These are phyloP conservation scores for Lipomyces sp. DNA, from an alignment of 805 yeast genomes.

Conservation along the genomic window DNA sequence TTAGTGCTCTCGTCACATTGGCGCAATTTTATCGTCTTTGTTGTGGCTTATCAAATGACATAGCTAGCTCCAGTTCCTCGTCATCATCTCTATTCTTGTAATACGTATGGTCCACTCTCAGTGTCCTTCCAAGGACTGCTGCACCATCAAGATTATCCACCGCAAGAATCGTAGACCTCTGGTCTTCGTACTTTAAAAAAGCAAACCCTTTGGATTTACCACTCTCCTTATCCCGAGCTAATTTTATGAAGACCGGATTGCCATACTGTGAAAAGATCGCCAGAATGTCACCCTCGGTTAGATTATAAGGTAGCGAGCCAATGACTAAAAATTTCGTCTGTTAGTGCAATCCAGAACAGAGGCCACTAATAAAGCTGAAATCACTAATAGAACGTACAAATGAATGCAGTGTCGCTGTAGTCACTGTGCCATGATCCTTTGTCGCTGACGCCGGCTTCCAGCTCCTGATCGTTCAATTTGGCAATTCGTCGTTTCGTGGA, in stretches of 20 bases:
- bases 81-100: constrained; percentile 35
- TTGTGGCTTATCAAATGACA: constrained; percentile 26
- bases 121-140: constrained; percentile 53
- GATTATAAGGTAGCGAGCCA: constrained; percentile 67
- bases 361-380: background rate
- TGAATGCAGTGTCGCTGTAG: constrained; percentile 72
- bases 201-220: constrained; percentile 78
- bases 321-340: constrained; percentile 47
- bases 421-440: constrained; percentile 90
- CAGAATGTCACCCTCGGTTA: constrained; percentile 76
- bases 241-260: constrained; percentile 72
- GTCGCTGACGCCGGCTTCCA: constrained; percentile 60
- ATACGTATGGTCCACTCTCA: constrained; percentile 70
- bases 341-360: background rate
- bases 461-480: constrained; percentile 61
- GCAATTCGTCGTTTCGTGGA: constrained; percentile 25
- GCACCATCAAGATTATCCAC: constrained; percentile 86
- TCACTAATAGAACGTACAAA: constrained; percentile 49
- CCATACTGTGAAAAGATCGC: constrained; percentile 89
- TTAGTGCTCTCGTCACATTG: background rate
- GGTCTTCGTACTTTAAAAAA: constrained; percentile 81
- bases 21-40: background rate
- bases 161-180: constrained; percentile 78
- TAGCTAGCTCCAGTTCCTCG: constrained; percentile 34
- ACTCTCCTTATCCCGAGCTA: constrained; percentile 67